Conservation (phyloP, 2,329 filamentous ascomycete species). For the Eutypa lata region DNA sequence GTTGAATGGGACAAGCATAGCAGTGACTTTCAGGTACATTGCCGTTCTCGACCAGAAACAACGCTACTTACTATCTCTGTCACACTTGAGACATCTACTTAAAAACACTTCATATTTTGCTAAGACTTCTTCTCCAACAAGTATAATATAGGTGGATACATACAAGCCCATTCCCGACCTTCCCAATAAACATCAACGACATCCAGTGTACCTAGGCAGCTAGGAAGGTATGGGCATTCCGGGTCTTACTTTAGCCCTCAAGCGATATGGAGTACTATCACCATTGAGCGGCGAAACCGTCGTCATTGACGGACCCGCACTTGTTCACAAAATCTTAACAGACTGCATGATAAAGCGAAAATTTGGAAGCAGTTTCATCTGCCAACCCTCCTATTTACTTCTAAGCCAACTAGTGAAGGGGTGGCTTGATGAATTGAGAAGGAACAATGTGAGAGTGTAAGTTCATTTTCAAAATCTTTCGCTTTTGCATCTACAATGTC, state of each 20-base stretch:
- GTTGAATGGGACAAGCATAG: too few relatives aligned
- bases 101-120: too few relatives aligned
- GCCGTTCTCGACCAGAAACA: too few relatives aligned
- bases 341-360: slow-evolving; percentile 44
- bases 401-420: slow-evolving; percentile 56
- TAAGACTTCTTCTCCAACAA: too few relatives aligned
- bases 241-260: slow-evolving; percentile 50
- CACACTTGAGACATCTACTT: too few relatives aligned
- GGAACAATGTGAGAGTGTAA: slow-evolving; percentile 61
- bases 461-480: slow-evolving; percentile 23
- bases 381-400: slow-evolving; percentile 60
- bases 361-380: slow-evolving; percentile 41
- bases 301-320: slow-evolving; percentile 73
- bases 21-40: too few relatives aligned
- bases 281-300: slow-evolving; percentile 39
- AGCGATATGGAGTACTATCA: slow-evolving; percentile 45
- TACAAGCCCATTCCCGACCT: too few relatives aligned
- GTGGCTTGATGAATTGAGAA: slow-evolving; percentile 61
- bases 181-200: too few relatives aligned
- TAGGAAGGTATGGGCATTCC: slow-evolving; percentile 54
- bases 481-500: slow-evolving; percentile 10
- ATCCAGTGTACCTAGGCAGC: too few relatives aligned
- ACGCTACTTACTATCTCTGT: too few relatives aligned
- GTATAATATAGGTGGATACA: too few relatives aligned
- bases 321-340: slow-evolving; percentile 71